Base-by-base conservation (phyloP, 305 asterid species). In the Fraxinus floribunda region DNA sequence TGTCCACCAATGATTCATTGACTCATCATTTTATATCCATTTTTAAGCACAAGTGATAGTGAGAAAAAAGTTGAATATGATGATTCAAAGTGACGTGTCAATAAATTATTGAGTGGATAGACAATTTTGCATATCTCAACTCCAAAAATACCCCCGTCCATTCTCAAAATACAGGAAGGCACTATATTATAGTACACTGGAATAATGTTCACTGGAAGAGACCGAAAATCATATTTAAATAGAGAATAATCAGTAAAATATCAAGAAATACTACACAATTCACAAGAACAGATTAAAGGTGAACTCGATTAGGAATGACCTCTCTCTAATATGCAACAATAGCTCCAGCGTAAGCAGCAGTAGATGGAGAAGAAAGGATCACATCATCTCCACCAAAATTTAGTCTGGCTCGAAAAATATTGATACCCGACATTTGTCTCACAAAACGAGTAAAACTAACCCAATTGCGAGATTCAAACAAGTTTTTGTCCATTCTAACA, bases 381-480 rank as follows among this genome's bases (percentile, higher is more conserved):
- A 74, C 71, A 55, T 85, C 85, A 55, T 89, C 92, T 44, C 92
- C 94, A 55, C 91, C 92, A 24, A 84, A 87, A 78, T 86, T 92
- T 86, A 83, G 84, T 73, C 81, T 86, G 78, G 86, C 88, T 75
- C 84, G 91, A 83, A 86, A 86, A 84, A 66, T 72, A 85, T 84
- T 88, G 79, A 82, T 76, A 62, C 84, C 88, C 5, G 95, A 86
- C 88, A 93, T 90, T 60, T 89, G 91, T 81, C 90, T 90, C 86
- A 92, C 95, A 75, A 94, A 93, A 20, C 91, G 84, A 20, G 95
- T 89, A 85, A 94, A 94, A 82, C 89, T 87, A 4, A 74, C 88
- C 94, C 94, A 93, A 72, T 87, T 89, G 5, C 86, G 88, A 52
- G 85, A 77, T 80, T 90, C 94, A 62, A 93, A 87, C 84, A 94